Conservation (phyloP, 805 yeast species). For the Candida ponderosae region DNA sequence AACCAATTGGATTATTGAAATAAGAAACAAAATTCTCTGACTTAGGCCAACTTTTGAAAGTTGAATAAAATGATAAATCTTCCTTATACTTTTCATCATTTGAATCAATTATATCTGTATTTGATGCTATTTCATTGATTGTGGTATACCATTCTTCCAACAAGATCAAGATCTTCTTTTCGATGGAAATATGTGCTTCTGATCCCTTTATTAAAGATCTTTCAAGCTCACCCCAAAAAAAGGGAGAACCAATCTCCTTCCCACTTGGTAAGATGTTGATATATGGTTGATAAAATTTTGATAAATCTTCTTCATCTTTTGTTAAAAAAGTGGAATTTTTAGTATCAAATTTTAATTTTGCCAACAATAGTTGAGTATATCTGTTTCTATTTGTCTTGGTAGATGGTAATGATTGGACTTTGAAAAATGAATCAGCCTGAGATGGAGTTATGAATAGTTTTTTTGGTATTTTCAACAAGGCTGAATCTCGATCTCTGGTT, state of each 20-base stretch:
- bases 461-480: conserved; percentile 32
- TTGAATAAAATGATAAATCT: conserved; percentile 20
- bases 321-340: conserved; percentile 7
- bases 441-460: conserved; percentile 28
- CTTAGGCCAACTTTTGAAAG: conserved; percentile 7
- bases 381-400: conserved; percentile 9
- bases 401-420: too few species aligned
- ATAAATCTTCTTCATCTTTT: conserved; percentile 4
- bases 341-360: conserved; percentile 32
- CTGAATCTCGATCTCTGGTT: conserved; percentile 7
- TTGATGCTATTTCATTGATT: conserved; percentile 15
- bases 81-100: not conserved
- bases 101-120: conserved; percentile 8
- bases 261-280: conserved; percentile 39
- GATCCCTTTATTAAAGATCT: conserved; percentile 53
- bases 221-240: conserved; percentile 53
- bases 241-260: conserved; percentile 48
- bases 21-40: conserved; percentile 18
- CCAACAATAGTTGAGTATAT: conserved; percentile 27
- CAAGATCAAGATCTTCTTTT: conserved; percentile 34
- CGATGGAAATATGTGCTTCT: conserved; percentile 52
- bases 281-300: conserved; percentile 32
- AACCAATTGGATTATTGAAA: conserved; percentile 26
- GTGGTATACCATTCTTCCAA: conserved; percentile 52
- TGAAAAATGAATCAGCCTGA: conserved; percentile 24